Base-by-base conservation (phyloP, 164 flowering plant genomes). In the Nelumbo lutea region DNA sequence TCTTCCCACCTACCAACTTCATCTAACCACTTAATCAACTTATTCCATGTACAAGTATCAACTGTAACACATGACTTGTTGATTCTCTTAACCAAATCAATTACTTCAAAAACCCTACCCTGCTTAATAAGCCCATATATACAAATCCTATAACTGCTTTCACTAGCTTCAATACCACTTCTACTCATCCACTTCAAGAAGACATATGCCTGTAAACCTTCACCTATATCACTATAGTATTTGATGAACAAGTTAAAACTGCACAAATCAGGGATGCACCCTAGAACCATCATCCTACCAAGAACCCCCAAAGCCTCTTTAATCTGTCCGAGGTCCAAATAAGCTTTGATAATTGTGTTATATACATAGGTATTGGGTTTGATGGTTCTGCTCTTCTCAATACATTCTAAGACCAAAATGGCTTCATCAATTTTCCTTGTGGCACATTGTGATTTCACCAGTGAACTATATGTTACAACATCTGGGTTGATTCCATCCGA, bases 181-280 rank as follows among this genome's bases (percentile, higher is more conserved):
- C 64, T 50, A 55, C 41, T 42, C 74, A 75, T 75, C 59, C 45
- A 45, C 27, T 63, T 71, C 64, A 75, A 63, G 39, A 70, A 50
- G 64, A 57, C 43, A 67, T 71, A 70, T 47, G 74, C 78, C 41
- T 62, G 56, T 4, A 56, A 3, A 51, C 78, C 78, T 57, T 67
- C 64, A 48, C 78, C 78, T 45, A 70, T 42, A 62, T 75, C 72
- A 68, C 78, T 71, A 43, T 52, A 75, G 15, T 75, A 68, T 46
- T 59, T 71, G 64, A 70, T 64, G 39, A 75, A 67, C 66, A 75
- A 52, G 72, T 75, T 75, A 53, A 67, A 70, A 60, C 75, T 71
- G 59, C 74, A 67, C 43, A 68, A 70, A 75, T 75, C 78, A 4
- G 75, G 69, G 4, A 62, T n/a, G 57, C 67, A 51, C 63, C 72